Percentiles rank a stretch among this genome's conserved stretches.
Conservation (phyloP, 2,329 filamentous ascomycete species). For the Furcasterigmium sp. region DNA sequence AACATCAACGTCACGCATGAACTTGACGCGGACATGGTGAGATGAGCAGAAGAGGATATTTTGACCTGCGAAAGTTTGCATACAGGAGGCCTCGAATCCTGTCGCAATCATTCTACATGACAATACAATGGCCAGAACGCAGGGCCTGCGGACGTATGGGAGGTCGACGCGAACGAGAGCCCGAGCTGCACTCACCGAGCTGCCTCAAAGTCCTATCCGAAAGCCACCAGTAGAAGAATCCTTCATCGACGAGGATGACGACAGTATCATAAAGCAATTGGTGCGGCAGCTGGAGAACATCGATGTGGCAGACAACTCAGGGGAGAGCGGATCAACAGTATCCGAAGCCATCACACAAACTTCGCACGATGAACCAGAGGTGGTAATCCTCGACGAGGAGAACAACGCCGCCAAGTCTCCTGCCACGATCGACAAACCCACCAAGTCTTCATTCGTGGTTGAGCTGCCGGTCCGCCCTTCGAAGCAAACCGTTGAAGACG, state of each 20-base stretch:
- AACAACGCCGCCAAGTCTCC: too few species aligned
- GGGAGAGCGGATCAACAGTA: background rate
- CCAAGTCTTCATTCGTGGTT: too few species aligned
- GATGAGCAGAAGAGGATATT: too few species aligned
- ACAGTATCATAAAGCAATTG: conserved; percentile 21
- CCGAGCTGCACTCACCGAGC: conserved; percentile 44
- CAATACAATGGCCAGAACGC: conserved; percentile 39
- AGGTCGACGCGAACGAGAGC: conserved; percentile 41
- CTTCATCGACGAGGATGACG: background rate
- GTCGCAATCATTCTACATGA: too few species aligned
- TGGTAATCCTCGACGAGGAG: background rate
- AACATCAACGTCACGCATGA: background rate
- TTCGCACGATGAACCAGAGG: background rate
- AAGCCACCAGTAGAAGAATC: conserved; percentile 9
- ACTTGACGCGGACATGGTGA: background rate
- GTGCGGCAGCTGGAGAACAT: conserved; percentile 27
- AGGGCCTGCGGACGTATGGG: conserved; percentile 43
- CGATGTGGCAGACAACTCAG: conserved; percentile 16
- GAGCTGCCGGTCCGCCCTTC: too few species aligned
- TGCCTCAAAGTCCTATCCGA: conserved; percentile 45
- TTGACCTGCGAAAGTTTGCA: background rate
- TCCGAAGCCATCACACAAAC: background rate
- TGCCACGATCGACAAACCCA: too few species aligned
- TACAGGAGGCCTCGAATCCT: too few species aligned
- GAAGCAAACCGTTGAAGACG: background rate